Evolutionary conservation across 495 filamentous ascomycete genomes (phyloP).

Genomic region (Penicillium dipodomyicola): DNA sequence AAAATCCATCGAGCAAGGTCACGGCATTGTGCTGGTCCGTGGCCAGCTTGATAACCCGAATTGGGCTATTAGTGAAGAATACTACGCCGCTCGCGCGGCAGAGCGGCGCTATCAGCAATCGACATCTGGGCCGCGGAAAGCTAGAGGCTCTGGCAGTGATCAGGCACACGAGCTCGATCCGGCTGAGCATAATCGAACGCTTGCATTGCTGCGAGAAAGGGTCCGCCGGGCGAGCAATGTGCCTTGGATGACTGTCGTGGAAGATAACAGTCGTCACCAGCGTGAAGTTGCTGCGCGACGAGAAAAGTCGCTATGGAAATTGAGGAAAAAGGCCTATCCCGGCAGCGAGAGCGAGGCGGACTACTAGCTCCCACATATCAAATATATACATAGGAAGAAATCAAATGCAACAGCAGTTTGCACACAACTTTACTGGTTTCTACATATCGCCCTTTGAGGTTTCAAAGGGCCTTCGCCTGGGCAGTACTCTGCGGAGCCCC

Average conservation of each 20-base stretch:
- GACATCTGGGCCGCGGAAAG: conserved; percentile 27
- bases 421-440: not conserved
- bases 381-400: conserved; percentile 2
- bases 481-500: no score
- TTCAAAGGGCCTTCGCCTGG: no score
- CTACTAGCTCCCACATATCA: conserved; percentile 24
- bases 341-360: conserved; percentile 45
- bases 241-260: conserved; percentile 49
- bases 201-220: conserved; percentile 32
- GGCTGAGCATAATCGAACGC: conserved; percentile 22
- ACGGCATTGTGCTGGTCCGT: conserved; percentile 50
- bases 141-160: conserved; percentile 11
- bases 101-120: conserved; percentile 34
- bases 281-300: conserved; percentile 33
- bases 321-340: conserved; percentile 46
- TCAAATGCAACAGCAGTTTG: not conserved
- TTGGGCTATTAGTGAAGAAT: conserved; percentile 51
- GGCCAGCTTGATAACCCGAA: conserved; percentile 53
- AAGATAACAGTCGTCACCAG: conserved; percentile 36
- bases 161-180: conserved; percentile 9
- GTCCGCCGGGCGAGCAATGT: conserved; percentile 42
- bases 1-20: conserved; percentile 33
- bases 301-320: conserved; percentile 44
- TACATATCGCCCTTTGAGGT: not conserved
- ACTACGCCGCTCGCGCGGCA: conserved; percentile 40